Evolutionary conservation across 2,329 filamentous ascomycete genomes (phyloP).

Genomic region (Pseudogymnoascus sp.): DNA sequence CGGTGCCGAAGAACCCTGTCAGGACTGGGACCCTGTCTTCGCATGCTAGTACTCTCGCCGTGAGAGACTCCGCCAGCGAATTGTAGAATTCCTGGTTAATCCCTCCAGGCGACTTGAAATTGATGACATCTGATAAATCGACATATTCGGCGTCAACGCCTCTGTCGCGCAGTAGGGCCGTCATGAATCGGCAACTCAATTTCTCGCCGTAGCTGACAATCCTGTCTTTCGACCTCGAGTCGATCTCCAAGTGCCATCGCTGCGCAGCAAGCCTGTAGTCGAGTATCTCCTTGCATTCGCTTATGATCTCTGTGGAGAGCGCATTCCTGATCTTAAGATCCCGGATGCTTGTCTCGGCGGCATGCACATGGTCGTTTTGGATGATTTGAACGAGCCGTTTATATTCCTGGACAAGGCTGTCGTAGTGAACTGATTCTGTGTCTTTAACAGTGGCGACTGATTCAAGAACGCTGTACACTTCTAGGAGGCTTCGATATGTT

Average conservation of each 20-base stretch:
- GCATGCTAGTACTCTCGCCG: constrained; percentile 56
- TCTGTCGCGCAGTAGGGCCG: constrained; percentile 69
- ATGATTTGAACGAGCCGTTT: constrained; percentile 71
- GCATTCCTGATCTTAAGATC: constrained; percentile 46
- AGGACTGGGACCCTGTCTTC: constrained; percentile 63
- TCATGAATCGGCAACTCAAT: constrained; percentile 86
- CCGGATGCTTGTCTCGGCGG: constrained; percentile 55
- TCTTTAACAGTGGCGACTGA: constrained; percentile 44
- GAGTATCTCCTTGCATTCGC: constrained; percentile 71
- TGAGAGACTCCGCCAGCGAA: constrained; percentile 50
- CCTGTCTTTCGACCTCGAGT: constrained; percentile 70
- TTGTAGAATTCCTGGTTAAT: constrained; percentile 64
- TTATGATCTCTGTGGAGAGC: constrained; percentile 59
- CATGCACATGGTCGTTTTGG: constrained; percentile 68
- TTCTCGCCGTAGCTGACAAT: constrained; percentile 96
- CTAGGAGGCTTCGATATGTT: constrained; percentile 35
- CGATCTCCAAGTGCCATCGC: constrained; percentile 65
- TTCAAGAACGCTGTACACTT: constrained; percentile 50
- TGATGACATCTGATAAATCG: constrained; percentile 75
- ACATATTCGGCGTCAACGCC: constrained; percentile 83
- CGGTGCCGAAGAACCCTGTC: constrained; percentile 91
- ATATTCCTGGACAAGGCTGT: constrained; percentile 51
- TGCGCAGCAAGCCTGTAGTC: constrained; percentile 61
- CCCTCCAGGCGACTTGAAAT: constrained; percentile 48
- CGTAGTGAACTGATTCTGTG: constrained; percentile 42